Base-by-base conservation (phyloP, 2,329 filamentous ascomycete genomes). In the Neoascochyta sp. region DNA sequence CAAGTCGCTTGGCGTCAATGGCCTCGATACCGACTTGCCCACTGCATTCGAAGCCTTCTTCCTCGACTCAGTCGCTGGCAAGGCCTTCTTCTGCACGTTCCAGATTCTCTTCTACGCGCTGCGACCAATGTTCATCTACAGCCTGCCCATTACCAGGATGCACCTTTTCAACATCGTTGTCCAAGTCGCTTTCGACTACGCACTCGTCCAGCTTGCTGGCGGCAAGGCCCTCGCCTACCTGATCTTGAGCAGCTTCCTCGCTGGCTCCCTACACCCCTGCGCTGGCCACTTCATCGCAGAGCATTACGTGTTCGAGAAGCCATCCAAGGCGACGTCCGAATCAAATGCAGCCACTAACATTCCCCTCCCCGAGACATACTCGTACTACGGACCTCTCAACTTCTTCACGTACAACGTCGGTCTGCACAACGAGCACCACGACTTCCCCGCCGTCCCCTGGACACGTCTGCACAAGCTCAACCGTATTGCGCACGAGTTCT, bases 71-170 rank as follows among this genome's bases (percentile, higher is more conserved):
- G 81, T 98, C 51, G 78, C 90, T 11, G 92, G 92, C 63, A 98
- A 98, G 69, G 83, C 92, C 47, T 98, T 98, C 73, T 98, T 98
- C 76, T 90, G 85, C 70, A 98, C 92, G 48, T 98, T 95, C 70
- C 92, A 98, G 68, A 95, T 98, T 64, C 77, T 98, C 61, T 98
- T 98, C 76, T 98, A 98, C 70, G 92, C 92, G 53, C 67, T 98
- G 28, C 86, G 92, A 10, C 92, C 92, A 39, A 95, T 96, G 83
- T 81, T 89, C 67, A 77, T 98, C 50, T 95, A 95, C 75, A 78
- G 80, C 51, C 75, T 96, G 4, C 86, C 90, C 20, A 78, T 96
- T 62, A 95, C 90, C 29, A 75, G 75, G 56, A 79, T 95, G 35
- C 89, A 95, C 66, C 73, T 80, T 36, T 67, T 88, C 66, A 98